These are phyloP conservation scores for Nemania sp. DNA, from an alignment of 2,329 filamentous ascomycete genomes.

Conservation along the genomic window DNA sequence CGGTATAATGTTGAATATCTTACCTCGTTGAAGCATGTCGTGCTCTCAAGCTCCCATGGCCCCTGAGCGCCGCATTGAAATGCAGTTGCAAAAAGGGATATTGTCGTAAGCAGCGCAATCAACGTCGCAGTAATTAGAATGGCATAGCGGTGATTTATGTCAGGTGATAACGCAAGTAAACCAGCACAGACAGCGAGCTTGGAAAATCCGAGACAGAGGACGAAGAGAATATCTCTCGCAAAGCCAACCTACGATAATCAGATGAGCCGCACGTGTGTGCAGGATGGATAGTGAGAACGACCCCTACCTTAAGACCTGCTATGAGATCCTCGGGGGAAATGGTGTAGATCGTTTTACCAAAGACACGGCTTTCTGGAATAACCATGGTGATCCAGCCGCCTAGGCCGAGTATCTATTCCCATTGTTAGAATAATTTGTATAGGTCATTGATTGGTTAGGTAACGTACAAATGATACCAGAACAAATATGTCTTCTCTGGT, in stretches of 20 bases:
- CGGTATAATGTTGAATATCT: background rate
- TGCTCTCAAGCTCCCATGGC: background rate
- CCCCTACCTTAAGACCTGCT: background rate
- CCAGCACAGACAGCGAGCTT: background rate
- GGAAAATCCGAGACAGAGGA: background rate
- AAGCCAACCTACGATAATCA: background rate
- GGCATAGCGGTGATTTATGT: background rate
- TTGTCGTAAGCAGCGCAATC: background rate
- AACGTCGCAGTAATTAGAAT: background rate
- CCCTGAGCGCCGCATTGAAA: background rate
- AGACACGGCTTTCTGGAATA: no score
- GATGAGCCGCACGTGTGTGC: no score
- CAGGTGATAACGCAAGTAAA: background rate
- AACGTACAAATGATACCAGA: no score
- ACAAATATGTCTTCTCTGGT: no score
- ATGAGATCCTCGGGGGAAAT: no score
- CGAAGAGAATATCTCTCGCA: background rate
- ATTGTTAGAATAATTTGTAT: no score
- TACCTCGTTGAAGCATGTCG: background rate
- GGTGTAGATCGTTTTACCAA: no score
- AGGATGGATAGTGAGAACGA: no score
- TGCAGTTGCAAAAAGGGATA: background rate
- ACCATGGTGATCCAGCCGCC: no score
- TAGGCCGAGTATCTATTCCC: no score
- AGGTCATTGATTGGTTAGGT: no score